A percentile compares a stretch with the other conserved stretches of the same genome.
These are phyloP conservation scores for Castanea mollissima DNA, from an alignment of 306 rosid genomes.

Conservation along the genomic window DNA sequence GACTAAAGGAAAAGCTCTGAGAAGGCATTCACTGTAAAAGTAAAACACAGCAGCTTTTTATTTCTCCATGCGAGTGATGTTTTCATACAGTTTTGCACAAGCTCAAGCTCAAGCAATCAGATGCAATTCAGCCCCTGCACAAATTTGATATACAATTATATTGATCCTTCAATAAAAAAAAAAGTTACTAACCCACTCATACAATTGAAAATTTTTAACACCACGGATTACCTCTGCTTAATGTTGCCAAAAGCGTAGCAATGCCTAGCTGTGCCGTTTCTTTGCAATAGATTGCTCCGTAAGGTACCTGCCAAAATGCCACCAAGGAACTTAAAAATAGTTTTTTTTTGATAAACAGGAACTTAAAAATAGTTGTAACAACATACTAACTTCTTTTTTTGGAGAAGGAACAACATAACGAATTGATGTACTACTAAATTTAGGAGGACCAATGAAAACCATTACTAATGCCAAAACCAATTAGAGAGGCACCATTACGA, in stretches of 20 bases:
- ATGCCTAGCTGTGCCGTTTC: constrained; percentile 25
- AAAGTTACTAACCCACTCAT: background rate
- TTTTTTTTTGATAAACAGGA: no score
- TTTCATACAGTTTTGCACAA: background rate
- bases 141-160: background rate
- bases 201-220: background rate
- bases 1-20: no score
- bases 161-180: background rate
- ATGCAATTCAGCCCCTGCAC: background rate
- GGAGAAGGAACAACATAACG: background rate
- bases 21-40: no score
- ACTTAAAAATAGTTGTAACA: background rate
- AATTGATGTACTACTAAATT: background rate
- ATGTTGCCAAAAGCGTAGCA: constrained; percentile 11
- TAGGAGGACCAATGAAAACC: background rate
- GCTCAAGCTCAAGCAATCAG: background rate
- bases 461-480: background rate
- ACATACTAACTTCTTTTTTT: no score
- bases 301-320: constrained; percentile 30
- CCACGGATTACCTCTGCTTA: background rate
- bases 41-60: no score
- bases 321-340: background rate
- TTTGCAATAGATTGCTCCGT: constrained; percentile 28
- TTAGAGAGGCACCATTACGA: background rate
- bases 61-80: no score